Evolutionary conservation across 371 early-diverging fungal genomes (phyloP), one percentile per base, ranked within the genome.

Genomic region (Rhizopus sp.): DNA sequence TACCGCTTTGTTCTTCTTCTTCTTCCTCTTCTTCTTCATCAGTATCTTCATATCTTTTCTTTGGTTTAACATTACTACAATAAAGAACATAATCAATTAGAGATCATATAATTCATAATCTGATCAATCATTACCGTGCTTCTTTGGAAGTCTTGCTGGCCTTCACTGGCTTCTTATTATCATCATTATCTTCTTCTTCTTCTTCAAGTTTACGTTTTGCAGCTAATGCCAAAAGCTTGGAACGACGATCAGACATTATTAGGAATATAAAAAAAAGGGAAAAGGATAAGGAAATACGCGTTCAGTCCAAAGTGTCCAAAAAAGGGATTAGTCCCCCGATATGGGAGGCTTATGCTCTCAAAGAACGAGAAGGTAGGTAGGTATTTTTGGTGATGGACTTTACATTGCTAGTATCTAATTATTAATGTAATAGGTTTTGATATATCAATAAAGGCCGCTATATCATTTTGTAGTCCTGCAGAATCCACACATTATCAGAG

Each of bases 211-310:
- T 63, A 53, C 63, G 57, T 42, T 63, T 63, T 37, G 44, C 29
- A 17, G 63, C 57, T 8, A 63, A 53, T 15, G 57, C 63, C 29
- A 53, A 38, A 16, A 63, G 63, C 35, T 57, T 63, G 15, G 63
- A 51, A 30, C 50, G 51, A 48, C 58, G 57, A 47, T 63, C 41
- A 49, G 63, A 57, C 63, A 63, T 62, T n/a, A 13, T 53, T 15
- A n/a, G 16, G 16, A 23, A 16, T 12, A 42, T 9, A 54, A 38
- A 40, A 42, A 15, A 33, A 39, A 40, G 23, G 37, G 42, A 32
- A 50, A 49, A 39, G 7, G 34, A 29, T 12, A 34, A 34, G 33
- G 38, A 54, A 34, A 50, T 23, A 49, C 16, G 23, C 23, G 23
- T 23, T 23, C 23, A 23, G 23, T 23, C 2, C 23, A 23, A 23